These are phyloP conservation scores for Scenedesmus sp. DNA, from an alignment of 163 green algal genomes.

Conservation along the genomic window DNA sequence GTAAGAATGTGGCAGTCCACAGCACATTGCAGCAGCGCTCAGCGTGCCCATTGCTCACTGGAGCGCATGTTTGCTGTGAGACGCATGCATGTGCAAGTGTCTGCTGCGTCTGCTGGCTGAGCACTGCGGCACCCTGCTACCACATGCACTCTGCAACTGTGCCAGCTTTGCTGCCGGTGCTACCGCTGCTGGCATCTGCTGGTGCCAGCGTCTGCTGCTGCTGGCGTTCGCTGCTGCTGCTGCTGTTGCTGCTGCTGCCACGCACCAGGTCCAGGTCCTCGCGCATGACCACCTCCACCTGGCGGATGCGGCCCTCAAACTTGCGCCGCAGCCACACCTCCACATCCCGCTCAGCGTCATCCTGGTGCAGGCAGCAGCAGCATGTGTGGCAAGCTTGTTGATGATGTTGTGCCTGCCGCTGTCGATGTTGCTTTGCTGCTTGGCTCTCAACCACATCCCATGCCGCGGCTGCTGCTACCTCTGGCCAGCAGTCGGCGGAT, in stretches of 20 bases:
- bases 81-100: background rate
- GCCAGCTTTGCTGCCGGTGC: background rate
- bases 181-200: background rate
- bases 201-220: background rate
- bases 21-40: no score
- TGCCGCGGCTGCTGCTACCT: background rate
- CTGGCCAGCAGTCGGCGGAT: background rate
- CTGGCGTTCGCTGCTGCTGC: background rate
- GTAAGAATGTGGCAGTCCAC: no score
- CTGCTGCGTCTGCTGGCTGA: background rate
- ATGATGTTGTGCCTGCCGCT: background rate
- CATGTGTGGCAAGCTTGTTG: background rate
- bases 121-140: background rate
- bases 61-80: background rate
- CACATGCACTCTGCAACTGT: background rate
- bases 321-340: conserved; percentile 90
- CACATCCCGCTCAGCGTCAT: conserved; percentile 87
- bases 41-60: no score
- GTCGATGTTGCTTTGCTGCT: background rate
- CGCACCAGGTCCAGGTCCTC: conserved; percentile 96
- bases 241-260: background rate
- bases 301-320: conserved; percentile 79
- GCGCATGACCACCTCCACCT: conserved; percentile 80
- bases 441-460: background rate
- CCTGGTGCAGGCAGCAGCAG: conserved; percentile 36